Evolutionary conservation across 2,329 filamentous ascomycete species (phyloP).

Genomic region (Metarhizium rileyi): DNA sequence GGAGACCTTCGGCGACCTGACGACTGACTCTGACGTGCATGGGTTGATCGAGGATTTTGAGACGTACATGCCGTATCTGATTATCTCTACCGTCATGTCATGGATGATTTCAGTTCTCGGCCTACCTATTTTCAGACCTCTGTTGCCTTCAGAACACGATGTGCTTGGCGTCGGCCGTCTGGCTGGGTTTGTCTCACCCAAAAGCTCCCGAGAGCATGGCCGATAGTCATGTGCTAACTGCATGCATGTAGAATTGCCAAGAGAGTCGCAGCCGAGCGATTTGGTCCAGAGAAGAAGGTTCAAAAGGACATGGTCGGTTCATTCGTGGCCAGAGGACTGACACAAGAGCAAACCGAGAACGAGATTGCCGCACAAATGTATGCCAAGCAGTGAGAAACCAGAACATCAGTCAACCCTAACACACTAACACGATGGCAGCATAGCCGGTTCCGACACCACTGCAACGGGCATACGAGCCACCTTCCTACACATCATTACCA

Average conservation of each 20-base stretch:
- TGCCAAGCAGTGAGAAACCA: neutral
- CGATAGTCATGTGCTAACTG: no score
- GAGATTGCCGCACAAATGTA: conserved; percentile 31
- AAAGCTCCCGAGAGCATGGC: no score
- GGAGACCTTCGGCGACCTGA: conserved; percentile 37
- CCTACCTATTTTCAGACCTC: conserved; percentile 28
- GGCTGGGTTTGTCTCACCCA: conserved; percentile 30
- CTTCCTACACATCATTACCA: conserved; percentile 42
- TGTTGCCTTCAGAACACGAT: conserved; percentile 31
- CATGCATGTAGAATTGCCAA: conserved; percentile 28
- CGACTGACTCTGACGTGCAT: conserved; percentile 36
- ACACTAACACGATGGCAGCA: conserved; percentile 14
- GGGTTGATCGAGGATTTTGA: conserved; percentile 36
- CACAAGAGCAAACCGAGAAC: conserved; percentile 30
- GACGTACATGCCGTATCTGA: conserved; percentile 12
- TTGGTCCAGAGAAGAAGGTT: conserved; percentile 29
- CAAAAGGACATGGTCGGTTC: conserved; percentile 42
- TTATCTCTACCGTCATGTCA: conserved; percentile 11
- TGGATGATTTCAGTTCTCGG: conserved; percentile 24
- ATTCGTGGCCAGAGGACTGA: conserved; percentile 29
- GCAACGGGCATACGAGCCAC: conserved; percentile 44
- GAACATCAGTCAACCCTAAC: neutral
- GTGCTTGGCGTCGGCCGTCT: conserved; percentile 28
- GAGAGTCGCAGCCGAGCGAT: conserved; percentile 34
- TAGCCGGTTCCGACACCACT: conserved; percentile 49